Evolutionary conservation across 2,329 filamentous ascomycete species (phyloP).

Genomic region (Pseudogymnoascus pannorum): DNA sequence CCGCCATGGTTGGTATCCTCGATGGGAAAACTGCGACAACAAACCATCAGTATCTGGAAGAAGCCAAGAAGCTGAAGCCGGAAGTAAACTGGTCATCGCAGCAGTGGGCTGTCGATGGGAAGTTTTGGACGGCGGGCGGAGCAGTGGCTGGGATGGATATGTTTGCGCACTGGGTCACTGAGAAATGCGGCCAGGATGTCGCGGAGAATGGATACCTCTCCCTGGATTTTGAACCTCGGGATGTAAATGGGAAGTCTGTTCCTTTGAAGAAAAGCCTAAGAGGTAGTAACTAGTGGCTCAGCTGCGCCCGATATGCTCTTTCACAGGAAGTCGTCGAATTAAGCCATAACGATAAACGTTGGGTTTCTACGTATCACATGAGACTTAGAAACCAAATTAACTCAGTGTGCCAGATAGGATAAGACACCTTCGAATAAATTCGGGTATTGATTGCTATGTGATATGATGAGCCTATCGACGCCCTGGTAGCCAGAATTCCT

Average conservation of each 20-base stretch:
- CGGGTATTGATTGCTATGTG: slow-evolving; percentile 1
- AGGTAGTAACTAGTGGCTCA: background rate
- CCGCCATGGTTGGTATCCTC: slow-evolving; percentile 32
- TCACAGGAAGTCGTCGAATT: background rate
- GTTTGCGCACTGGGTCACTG: slow-evolving; percentile 22
- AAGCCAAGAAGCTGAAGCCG: slow-evolving; percentile 29
- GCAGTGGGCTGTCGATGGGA: slow-evolving; percentile 39
- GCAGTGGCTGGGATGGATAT: slow-evolving; percentile 47
- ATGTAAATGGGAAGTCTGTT: slow-evolving; percentile 14
- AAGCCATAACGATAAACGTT: background rate
- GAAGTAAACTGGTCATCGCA: slow-evolving; percentile 38
- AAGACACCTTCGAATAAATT: background rate
- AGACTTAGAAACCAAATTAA: background rate
- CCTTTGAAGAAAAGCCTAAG: background rate
- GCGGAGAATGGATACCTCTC: slow-evolving; percentile 9
- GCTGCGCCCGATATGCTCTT: background rate
- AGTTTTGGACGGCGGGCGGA: slow-evolving; percentile 41
- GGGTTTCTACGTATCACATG: background rate
- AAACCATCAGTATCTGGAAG: slow-evolving; percentile 32
- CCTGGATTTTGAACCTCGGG: slow-evolving; percentile 24
- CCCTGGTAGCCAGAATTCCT: background rate
- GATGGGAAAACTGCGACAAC: slow-evolving; percentile 38
- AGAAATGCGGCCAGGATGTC: slow-evolving; percentile 21
- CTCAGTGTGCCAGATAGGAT: background rate
- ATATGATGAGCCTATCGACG: background rate